phyloP scores from a whole-genome alignment of 495 filamentous ascomycete species.

The Hypoxylon fuscum region DNA sequence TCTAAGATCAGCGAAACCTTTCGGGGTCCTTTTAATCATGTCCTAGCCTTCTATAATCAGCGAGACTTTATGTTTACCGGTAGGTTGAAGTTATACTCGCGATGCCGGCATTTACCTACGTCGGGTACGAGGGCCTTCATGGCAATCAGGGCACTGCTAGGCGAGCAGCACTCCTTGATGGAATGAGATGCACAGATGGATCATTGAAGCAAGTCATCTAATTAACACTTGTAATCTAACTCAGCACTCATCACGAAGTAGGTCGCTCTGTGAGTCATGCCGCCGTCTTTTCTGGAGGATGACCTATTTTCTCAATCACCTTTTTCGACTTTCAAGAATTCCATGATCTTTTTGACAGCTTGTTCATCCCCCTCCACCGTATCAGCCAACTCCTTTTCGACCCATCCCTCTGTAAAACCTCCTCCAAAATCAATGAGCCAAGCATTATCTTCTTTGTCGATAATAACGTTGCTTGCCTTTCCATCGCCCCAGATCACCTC shows the following conservation, averaged over 20 bases:
- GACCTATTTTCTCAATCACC: constrained; percentile 2
- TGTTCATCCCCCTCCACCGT: constrained; percentile 37
- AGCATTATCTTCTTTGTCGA: constrained; percentile 40
- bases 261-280: background rate
- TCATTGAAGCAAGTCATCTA: no score
- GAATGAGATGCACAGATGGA: no score
- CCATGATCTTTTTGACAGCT: constrained; percentile 26
- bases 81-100: no score
- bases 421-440: constrained; percentile 17
- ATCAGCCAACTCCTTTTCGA: constrained; percentile 36
- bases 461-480: constrained; percentile 46
- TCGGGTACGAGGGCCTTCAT: no score
- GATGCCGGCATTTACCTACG: no score
- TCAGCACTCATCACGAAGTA: background rate
- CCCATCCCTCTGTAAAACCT: constrained; percentile 43
- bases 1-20: no score
- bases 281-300: background rate
- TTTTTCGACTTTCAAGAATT: constrained; percentile 31
- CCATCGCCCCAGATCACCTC: constrained; percentile 47
- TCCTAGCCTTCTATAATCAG: no score
- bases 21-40: no score
- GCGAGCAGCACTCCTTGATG: no score
- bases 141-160: no score
- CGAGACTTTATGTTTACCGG: no score
- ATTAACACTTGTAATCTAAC: background rate